These are phyloP conservation scores for Auricularia heimuer DNA, from an alignment of 768 basidiomycete species.

Conservation along the genomic window DNA sequence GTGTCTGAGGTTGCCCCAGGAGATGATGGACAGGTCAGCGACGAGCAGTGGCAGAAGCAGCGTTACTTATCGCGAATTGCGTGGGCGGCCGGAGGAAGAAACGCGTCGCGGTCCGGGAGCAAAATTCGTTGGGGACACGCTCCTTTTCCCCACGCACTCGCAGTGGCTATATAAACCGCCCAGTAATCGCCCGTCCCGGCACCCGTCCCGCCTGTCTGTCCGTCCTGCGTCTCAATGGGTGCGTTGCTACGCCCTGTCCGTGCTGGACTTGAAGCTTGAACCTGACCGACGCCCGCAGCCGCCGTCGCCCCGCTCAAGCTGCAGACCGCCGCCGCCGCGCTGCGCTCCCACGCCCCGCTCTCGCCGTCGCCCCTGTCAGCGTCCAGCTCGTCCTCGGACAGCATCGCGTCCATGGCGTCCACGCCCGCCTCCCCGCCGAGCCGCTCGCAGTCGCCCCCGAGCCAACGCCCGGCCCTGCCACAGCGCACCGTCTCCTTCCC, in stretches of 20 bases:
- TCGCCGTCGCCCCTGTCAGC: neutral
- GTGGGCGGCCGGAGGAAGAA: too few relatives aligned
- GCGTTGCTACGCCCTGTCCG: neutral
- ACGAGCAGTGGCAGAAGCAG: too few relatives aligned
- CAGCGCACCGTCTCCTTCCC: constrained; percentile 49
- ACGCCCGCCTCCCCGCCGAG: constrained; percentile 48
- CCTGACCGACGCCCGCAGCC: neutral
- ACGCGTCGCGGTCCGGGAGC: too few relatives aligned
- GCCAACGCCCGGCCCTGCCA: constrained; percentile 19
- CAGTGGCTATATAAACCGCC: too few relatives aligned
- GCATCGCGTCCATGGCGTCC: constrained; percentile 10
- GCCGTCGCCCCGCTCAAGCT: neutral
- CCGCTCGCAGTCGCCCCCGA: constrained; percentile 25
- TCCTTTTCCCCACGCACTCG: too few relatives aligned
- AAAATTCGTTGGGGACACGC: too few relatives aligned
- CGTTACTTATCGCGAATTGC: too few relatives aligned
- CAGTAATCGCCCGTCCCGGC: too few relatives aligned
- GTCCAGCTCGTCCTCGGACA: neutral
- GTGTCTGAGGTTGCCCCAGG: too few relatives aligned
- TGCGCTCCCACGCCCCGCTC: neutral
- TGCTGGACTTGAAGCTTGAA: neutral
- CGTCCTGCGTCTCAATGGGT: neutral
- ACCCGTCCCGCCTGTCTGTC: too few relatives aligned
- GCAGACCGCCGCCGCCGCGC: neutral
- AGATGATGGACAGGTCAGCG: too few relatives aligned